Base-by-base conservation (phyloP, 108 stramenopile genomes). In the Phaeodactylum tricornutum region DNA sequence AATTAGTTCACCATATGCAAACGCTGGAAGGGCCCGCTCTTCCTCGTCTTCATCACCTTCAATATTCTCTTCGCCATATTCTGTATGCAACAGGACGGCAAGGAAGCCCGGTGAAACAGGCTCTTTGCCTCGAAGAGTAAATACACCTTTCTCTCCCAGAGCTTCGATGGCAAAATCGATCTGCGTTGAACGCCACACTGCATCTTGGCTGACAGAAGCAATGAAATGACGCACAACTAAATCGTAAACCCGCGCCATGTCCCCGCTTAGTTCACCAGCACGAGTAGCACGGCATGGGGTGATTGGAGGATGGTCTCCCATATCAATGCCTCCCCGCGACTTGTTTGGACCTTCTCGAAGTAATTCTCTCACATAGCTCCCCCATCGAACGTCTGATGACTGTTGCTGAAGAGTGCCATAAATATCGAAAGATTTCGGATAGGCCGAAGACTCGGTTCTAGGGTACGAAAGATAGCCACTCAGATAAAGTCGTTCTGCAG, bases 261-360 rank as follows among this genome's bases (percentile, higher is more conserved):
- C 87, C 21, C 87, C 87, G 32, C 56, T 67, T 4, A 85, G 60
- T 45, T 83, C 88, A 16, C 71, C 61, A 21, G 62, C 48, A 24
- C 55, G 43, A 22, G 75, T 75, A 3, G 81, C 53, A 21, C 78
- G 56, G 47, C 81, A 83, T 2, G 81, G 78, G n/a, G 81, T 85
- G 43, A 90, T 90, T 34, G 88, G 88, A 40, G 88, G 82, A 53
- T 84, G 88, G 48, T 90, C 88, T 3, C 88, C 88, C 81, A 85
- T 84, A 45, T 90, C 88, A 0, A 90, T 74, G 24, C 84, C 88
- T 32, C 88, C 84, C 35, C 71, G 43, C 7, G 64, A 47, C 24
- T 42, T 53, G 47, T 59, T 74, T 31, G 50, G 43, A 14, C 80
- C 84, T 14, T 51, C 47, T 19, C 48, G 39, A 17, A 90, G 40